Base-by-base conservation (phyloP, 805 yeast species). In the Pichia cabralensis region DNA sequence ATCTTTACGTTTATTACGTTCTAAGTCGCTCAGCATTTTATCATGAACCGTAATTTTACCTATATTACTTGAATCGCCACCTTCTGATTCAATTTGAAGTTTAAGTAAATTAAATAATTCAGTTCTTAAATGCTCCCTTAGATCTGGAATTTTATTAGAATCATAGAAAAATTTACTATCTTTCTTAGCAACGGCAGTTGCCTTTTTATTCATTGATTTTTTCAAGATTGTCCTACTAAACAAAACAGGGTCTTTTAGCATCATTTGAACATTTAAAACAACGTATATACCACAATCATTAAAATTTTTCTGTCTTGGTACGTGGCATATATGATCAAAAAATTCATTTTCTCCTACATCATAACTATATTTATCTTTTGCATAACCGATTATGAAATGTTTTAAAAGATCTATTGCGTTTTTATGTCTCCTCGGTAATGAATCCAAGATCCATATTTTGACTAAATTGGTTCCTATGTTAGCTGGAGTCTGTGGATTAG, bases 271-370 rank as follows among this genome's bases (percentile, higher is more conserved):
- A 46, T 81, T 86, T 45, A 78, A 78, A 12, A 92, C 78, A 2
- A 89, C 82, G 58, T 83, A 96, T 15, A 92, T 74, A 2, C 98
- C 98, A 61, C 98, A 92, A 53, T 92, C 98, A 51, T 86, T 83
- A 58, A 78, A 76, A 53, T 92, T 92, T 21, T 76, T 75, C 50
- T 92, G 98, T 39, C 68, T 74, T 1, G 96, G 95, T 1, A 85
- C 92, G 5, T 61, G 50, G 16, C 52, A 44, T 8, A 36, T 35
- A 28, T 45, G 31, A 26, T 46, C 44, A 6, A 31, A 54, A 16
- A 88, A 70, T 28, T 62, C 65, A 5, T 58, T 53, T 10, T 62
- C 62, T 15, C 58, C 58, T 4, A 86, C 48, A 0, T 59, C 64
- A 8, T 77, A 41, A 1, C 56, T 58, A 44, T 73, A 67, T 44